Evolutionary conservation across 345 rosid genomes (phyloP), one percentile per base, ranked within the genome.

Genomic region (Rubroshorea leprosula): DNA sequence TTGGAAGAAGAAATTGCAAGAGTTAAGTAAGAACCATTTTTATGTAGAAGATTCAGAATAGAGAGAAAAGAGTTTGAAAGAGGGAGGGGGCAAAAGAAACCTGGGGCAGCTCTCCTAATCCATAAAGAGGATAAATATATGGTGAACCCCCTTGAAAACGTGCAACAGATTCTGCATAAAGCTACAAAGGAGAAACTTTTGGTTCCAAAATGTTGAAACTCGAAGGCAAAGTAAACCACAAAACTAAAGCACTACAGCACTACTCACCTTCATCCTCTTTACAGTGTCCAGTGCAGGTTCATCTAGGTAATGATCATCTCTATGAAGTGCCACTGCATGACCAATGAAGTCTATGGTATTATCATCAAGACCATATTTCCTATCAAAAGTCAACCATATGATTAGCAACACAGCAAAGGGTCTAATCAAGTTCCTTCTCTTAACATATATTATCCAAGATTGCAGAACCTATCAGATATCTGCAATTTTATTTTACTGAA

Each of bases 81-180:
- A 44, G 50, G 17, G 51, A 16, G 61, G 20, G 47, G 60, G 49
- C 63, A 46, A 29, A 26, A 48, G 1, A 43, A 63, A 92, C 98
- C 97, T 92, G 99, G 21, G 99, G 99, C 48, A 92, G 80, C 78
- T 92, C 99, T 76, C 99, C 99, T 63, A 92, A 67, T 49, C 99
- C 99, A 63, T 92, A 92, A 51, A 89, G 74, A 54, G 99, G 99
- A 61, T 92, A 92, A 51, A 92, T 84, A 74, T 89, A 92, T 0
- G 99, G 99, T 23, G 99, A 92, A 64, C 97, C 93, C 65, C 91
- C 99, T 83, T 86, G 91, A 79, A 92, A 85, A 53, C 97, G 99
- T n/a, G 89, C 87, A 78, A 93, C 66, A 55, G 99, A 93, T 66
- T 89, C 99, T 0, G 86, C 74, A 62, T 93, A 93, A 23, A 93